Conservation (phyloP, 2,329 filamentous ascomycete genomes). For the Phialophora verrucosa region DNA sequence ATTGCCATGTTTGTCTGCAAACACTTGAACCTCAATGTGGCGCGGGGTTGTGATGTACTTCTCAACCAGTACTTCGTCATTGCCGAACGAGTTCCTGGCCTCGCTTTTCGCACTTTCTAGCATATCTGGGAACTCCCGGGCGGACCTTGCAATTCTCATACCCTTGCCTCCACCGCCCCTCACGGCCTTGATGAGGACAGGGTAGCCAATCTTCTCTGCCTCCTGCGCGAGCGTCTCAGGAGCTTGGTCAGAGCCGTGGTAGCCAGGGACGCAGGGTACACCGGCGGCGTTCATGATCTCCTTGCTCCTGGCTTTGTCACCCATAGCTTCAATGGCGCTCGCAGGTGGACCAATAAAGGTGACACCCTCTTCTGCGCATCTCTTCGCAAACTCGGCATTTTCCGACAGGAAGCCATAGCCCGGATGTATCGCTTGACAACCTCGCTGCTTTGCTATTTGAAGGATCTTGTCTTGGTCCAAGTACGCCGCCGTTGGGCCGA, state of each 20-base stretch:
- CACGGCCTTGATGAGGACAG: slow-evolving; percentile 69
- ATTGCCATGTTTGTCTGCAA: slow-evolving; percentile 69
- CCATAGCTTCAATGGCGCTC: slow-evolving; percentile 80
- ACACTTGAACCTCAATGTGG: slow-evolving; percentile 71
- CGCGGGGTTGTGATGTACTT: slow-evolving; percentile 71
- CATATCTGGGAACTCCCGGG: slow-evolving; percentile 65
- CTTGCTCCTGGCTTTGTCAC: slow-evolving; percentile 90
- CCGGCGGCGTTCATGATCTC: slow-evolving; percentile 96
- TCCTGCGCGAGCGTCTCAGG: slow-evolving; percentile 66
- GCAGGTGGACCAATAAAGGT: slow-evolving; percentile 91
- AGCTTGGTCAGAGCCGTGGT: slow-evolving; percentile 86
- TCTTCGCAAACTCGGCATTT: slow-evolving; percentile 86
- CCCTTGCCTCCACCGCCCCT: slow-evolving; percentile 72
- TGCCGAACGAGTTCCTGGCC: slow-evolving; percentile 67
- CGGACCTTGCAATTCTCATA: slow-evolving; percentile 66
- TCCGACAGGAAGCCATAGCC: slow-evolving; percentile 88
- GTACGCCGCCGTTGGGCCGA: slow-evolving; percentile 84
- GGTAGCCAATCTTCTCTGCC: slow-evolving; percentile 73
- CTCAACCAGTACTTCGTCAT: slow-evolving; percentile 70
- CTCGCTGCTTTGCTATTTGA: slow-evolving; percentile 79
- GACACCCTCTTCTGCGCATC: slow-evolving; percentile 86
- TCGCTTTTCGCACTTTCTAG: slow-evolving; percentile 69
- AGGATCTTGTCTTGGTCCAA: slow-evolving; percentile 95
- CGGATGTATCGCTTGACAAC: slow-evolving; percentile 90
- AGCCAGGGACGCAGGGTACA: slow-evolving; percentile 94